Percentiles rank a stretch among this genome's conserved stretches.
Evolutionary conservation across 1,139 yeast genomes (phyloP).

Genomic region (Taphrina populina): DNA sequence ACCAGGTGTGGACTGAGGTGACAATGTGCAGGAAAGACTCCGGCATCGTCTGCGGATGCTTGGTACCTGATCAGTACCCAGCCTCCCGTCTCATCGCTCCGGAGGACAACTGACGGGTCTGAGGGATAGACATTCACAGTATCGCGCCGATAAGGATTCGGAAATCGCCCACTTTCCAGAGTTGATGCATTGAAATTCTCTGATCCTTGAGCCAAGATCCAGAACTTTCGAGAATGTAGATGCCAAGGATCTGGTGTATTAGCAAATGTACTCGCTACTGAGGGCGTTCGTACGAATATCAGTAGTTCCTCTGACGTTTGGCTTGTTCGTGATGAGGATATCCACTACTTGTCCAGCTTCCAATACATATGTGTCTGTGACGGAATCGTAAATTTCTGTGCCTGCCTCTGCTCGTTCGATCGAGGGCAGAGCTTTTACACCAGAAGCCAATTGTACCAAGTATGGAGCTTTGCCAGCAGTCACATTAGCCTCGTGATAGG

Average conservation of each 20-base stretch:
- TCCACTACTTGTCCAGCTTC: conserved; percentile 33
- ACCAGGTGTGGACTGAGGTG: conserved; percentile 31
- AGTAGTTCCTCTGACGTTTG: background rate
- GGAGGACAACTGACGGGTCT: background rate
- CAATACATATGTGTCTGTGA: conserved; percentile 12
- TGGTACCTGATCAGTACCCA: conserved; percentile 13
- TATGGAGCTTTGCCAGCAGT: conserved; percentile 11
- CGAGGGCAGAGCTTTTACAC: background rate
- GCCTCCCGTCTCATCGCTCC: conserved; percentile 8
- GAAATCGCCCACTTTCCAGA: background rate
- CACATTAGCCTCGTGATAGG: conserved; percentile 8
- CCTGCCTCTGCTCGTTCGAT: background rate
- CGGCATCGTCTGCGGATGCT: conserved; percentile 24
- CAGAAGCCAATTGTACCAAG: conserved; percentile 14
- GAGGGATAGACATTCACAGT: conserved; percentile 26
- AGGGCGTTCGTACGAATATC: conserved; percentile 13
- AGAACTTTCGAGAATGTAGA: conserved; percentile 14
- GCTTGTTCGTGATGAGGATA: conserved; percentile 16
- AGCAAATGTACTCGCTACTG: too few species aligned
- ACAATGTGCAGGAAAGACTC: conserved; percentile 30
- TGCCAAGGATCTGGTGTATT: conserved; percentile 16
- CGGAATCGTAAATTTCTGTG: conserved; percentile 6
- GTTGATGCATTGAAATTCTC: conserved; percentile 1
- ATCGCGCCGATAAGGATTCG: conserved; percentile 19
- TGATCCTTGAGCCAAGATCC: conserved; percentile 18